Percentiles rank a stretch among this genome's conserved stretches.
Evolutionary conservation across 1,284 basidiomycete genomes (phyloP).

Genomic region (Heterobasidion annosum): DNA sequence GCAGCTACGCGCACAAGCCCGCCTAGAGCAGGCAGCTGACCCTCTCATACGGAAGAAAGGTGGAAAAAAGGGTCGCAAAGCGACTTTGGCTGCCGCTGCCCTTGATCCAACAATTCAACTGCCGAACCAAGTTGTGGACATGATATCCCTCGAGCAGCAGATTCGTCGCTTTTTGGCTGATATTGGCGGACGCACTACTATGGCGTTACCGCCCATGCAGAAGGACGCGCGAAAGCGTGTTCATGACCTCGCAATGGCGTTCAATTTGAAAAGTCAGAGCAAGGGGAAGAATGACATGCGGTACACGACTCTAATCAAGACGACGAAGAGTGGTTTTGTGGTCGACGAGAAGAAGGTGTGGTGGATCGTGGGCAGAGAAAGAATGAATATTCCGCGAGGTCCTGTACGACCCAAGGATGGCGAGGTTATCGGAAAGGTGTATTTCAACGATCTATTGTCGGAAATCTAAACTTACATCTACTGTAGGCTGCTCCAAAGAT

Average conservation of each 20-base stretch:
- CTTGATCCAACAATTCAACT: constrained; percentile 36
- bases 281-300: constrained; percentile 57
- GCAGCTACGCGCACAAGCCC: constrained; percentile 48
- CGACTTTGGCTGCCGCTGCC: constrained; percentile 43
- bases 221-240: constrained; percentile 43
- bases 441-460: constrained; percentile 10
- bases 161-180: constrained; percentile 65
- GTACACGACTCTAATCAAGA: constrained; percentile 66
- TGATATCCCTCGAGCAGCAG: constrained; percentile 51
- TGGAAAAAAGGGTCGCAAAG: constrained; percentile 62
- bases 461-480: constrained; percentile 1
- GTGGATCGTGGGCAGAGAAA: constrained; percentile 32
- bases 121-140: constrained; percentile 44
- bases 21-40: constrained; percentile 46
- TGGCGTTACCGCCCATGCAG: constrained; percentile 71
- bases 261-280: constrained; percentile 70
- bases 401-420: constrained; percentile 52
- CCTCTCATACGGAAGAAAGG: constrained; percentile 47
- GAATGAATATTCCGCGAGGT: constrained; percentile 22
- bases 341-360: constrained; percentile 54
- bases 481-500: constrained; percentile 64
- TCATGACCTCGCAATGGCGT: constrained; percentile 49
- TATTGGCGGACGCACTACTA: constrained; percentile 35
- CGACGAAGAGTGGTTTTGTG: constrained; percentile 38
- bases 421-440: constrained; percentile 66